Conservation (phyloP, 768 basidiomycete species). For the Lactarius sp. region DNA sequence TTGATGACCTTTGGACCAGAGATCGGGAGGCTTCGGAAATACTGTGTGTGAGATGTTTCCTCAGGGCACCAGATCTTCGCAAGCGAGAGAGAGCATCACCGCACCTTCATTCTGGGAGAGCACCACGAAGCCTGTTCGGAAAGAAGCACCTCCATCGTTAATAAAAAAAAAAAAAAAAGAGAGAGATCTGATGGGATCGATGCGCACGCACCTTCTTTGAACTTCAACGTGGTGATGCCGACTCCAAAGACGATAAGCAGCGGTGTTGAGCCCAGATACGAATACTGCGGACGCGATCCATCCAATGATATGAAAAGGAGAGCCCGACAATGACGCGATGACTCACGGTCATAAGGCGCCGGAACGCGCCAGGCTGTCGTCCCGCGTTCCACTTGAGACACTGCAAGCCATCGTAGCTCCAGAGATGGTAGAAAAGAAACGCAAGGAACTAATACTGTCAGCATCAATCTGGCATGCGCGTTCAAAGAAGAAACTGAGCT, state of each 20-base stretch:
- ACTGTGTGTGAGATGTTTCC: conserved; percentile 34
- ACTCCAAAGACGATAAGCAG: conserved; percentile 61
- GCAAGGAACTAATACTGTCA: conserved; percentile 48
- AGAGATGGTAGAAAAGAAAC: conserved; percentile 71
- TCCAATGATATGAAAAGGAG: not conserved
- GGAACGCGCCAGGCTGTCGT: conserved; percentile 79
- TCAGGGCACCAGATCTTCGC: not conserved
- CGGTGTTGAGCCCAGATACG: conserved; percentile 69
- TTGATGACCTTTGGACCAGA: conserved; percentile 44
- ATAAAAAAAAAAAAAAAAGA: not conserved
- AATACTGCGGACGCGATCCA: conserved; percentile 46
- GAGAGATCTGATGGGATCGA: not conserved
- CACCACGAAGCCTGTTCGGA: conserved; percentile 28
- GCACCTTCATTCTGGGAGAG: conserved; percentile 32
- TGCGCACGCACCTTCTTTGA: conserved; percentile 54
- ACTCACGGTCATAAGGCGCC: conserved; percentile 83
- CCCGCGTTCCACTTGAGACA: conserved; percentile 73
- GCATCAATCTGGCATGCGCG: not conserved
- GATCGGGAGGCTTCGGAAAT: conserved; percentile 49
- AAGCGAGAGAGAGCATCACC: conserved; percentile 27
- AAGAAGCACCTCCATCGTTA: not conserved
- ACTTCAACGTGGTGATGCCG: conserved; percentile 61
- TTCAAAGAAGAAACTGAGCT: not conserved
- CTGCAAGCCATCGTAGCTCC: conserved; percentile 71
- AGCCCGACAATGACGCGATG: not conserved